These are phyloP conservation scores for Umbelopsis sp. DNA, from an alignment of 192 early-diverging fungal genomes.

Conservation along the genomic window DNA sequence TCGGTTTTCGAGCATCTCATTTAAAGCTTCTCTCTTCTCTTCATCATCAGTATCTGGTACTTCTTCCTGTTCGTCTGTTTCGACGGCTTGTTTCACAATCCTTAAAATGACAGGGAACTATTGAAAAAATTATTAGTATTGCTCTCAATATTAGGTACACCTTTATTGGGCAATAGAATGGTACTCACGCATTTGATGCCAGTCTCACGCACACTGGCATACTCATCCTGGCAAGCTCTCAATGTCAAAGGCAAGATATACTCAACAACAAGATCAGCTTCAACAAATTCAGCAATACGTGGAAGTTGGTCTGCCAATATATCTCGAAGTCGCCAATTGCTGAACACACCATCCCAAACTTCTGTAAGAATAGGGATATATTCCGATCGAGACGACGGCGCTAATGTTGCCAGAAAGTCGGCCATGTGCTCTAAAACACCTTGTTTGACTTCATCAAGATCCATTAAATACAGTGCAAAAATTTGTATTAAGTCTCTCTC, in stretches of 20 bases:
- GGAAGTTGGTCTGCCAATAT: conserved; percentile 69
- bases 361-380: conserved; percentile 66
- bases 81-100: conserved; percentile 36
- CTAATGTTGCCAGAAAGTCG: conserved; percentile 65
- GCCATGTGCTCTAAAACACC: conserved; percentile 67
- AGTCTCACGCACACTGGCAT: conserved; percentile 56
- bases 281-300: conserved; percentile 61
- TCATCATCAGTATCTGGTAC: conserved; percentile 24
- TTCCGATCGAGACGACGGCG: conserved; percentile 57
- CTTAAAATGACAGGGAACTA: conserved; percentile 41
- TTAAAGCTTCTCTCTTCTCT: conserved; percentile 13
- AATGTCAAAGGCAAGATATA: conserved; percentile 70
- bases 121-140: not conserved
- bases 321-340: conserved; percentile 73
- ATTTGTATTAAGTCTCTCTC: conserved; percentile 53
- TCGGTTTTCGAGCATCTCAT: conserved; percentile 23
- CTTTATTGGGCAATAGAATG: not conserved
- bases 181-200: conserved; percentile 44
- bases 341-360: conserved; percentile 69
- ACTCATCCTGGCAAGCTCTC: conserved; percentile 50
- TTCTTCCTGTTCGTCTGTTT: conserved; percentile 31
- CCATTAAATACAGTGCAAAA: conserved; percentile 55
- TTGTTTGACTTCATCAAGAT: conserved; percentile 70
- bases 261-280: conserved; percentile 58
- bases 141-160: not conserved